phyloP scores from a whole-genome alignment of 2,329 filamentous ascomycete genomes.

The Dactylellina leptospora region DNA sequence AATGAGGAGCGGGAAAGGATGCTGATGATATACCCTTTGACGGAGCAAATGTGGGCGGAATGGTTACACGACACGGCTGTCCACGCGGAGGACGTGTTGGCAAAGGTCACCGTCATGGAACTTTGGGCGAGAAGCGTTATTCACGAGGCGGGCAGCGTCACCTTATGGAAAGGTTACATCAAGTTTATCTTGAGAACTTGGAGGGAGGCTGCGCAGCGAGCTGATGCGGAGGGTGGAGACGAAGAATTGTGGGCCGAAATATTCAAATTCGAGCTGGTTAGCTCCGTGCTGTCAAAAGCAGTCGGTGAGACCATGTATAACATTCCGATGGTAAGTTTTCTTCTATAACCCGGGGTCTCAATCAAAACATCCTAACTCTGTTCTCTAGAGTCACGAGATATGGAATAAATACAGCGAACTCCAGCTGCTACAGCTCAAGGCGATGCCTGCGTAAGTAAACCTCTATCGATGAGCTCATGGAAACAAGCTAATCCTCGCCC shows the following conservation, averaged over 20 bases:
- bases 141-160: constrained; percentile 77
- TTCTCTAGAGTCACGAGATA: constrained; percentile 70
- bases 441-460: constrained; percentile 64
- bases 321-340: constrained; percentile 67
- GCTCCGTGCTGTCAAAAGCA: constrained; percentile 76
- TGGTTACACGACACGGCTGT: constrained; percentile 77
- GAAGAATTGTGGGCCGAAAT: constrained; percentile 66
- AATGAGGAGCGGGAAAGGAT: constrained; percentile 55
- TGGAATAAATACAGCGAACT: constrained; percentile 82
- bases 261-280: constrained; percentile 73
- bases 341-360: not conserved
- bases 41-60: constrained; percentile 78
- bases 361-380: constrained; percentile 21
- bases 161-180: constrained; percentile 79
- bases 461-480: too few relatives aligned
- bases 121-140: constrained; percentile 74
- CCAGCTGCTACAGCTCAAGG: constrained; percentile 73
- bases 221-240: constrained; percentile 58
- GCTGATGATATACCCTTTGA: constrained; percentile 55
- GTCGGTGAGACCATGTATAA: constrained; percentile 77
- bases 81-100: constrained; percentile 70
- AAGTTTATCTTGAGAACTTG: constrained; percentile 80
- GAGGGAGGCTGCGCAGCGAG: constrained; percentile 66
- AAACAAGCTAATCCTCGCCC: too few relatives aligned
- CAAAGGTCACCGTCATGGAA: constrained; percentile 75